Evolutionary conservation across 1,284 basidiomycete species (phyloP).

Genomic region (Cutaneotrichosporon mucoides): DNA sequence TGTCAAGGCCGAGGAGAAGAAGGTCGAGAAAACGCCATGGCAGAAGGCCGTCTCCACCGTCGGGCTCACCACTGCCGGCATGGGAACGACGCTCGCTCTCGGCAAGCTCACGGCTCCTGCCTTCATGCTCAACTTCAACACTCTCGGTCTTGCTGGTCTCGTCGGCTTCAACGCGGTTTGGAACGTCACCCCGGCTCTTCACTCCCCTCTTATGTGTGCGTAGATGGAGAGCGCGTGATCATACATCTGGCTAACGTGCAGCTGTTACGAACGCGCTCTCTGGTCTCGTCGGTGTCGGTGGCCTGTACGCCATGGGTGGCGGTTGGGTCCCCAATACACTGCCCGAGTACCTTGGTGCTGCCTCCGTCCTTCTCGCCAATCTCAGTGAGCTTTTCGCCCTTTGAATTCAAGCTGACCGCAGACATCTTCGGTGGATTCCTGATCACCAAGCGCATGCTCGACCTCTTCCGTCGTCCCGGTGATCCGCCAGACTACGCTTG

Average conservation of each 20-base stretch:
- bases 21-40: constrained; percentile 65
- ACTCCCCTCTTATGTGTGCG: constrained; percentile 53
- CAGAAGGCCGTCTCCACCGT: constrained; percentile 71
- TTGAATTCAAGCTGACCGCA: constrained; percentile 3
- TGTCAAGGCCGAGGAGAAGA: constrained; percentile 51
- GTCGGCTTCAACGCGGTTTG: constrained; percentile 82
- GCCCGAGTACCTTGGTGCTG: constrained; percentile 69
- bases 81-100: constrained; percentile 65
- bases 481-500: constrained; percentile 81
- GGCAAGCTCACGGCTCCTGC: constrained; percentile 71
- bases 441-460: constrained; percentile 79
- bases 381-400: constrained; percentile 51
- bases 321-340: constrained; percentile 74
- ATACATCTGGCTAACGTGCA: constrained; percentile 10
- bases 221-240: background rate
- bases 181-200: constrained; percentile 77
- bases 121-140: constrained; percentile 81
- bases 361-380: constrained; percentile 74
- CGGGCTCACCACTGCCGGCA: constrained; percentile 64
- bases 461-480: constrained; percentile 79
- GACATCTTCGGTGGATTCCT: constrained; percentile 77
- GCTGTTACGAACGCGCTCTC: constrained; percentile 43
- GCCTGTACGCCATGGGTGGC: constrained; percentile 81
- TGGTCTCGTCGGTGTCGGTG: constrained; percentile 75
- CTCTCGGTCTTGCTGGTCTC: constrained; percentile 64